A percentile compares a stretch with the other conserved stretches of the same genome.
phyloP scores from a whole-genome alignment of 345 rosid species.

The Dovyalis caffra region DNA sequence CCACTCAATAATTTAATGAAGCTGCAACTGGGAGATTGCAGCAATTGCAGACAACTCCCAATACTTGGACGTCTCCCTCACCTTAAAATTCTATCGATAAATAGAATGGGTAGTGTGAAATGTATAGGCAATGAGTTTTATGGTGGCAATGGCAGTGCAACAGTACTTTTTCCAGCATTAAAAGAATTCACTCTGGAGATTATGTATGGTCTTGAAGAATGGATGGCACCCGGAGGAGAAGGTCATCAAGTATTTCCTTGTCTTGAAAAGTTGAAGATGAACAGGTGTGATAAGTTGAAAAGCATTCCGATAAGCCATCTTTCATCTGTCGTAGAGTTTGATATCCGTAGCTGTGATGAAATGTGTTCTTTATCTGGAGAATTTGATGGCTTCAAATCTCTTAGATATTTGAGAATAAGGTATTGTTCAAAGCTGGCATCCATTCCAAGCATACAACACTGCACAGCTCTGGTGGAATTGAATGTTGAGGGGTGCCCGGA shows the following conservation, averaged over 20 bases:
- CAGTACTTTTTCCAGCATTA: constrained; percentile 10
- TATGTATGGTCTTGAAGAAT: constrained; percentile 10
- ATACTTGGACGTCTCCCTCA: background rate
- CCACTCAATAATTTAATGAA: too few relatives aligned
- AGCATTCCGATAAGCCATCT: constrained; percentile 2
- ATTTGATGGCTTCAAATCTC: background rate
- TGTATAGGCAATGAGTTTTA: constrained; percentile 6
- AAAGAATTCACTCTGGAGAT: background rate
- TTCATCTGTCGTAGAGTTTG: background rate
- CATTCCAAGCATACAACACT: background rate
- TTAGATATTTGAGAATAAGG: background rate
- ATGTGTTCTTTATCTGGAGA: background rate
- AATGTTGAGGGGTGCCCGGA: too few relatives aligned
- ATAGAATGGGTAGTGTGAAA: background rate
- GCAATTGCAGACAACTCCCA: background rate
- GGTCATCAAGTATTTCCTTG: constrained; percentile 10
- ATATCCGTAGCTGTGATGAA: background rate
- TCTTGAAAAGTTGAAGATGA: constrained; percentile 5
- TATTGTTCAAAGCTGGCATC: background rate
- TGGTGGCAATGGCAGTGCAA: background rate
- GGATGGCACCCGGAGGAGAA: background rate
- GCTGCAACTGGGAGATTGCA: too few relatives aligned
- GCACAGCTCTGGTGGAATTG: too few relatives aligned
- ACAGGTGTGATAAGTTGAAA: background rate
- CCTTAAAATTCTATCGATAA: background rate